Conservation (phyloP, 225 moss, liverwort and hornwort genomes). For the Physcomitrellopsis africana region DNA sequence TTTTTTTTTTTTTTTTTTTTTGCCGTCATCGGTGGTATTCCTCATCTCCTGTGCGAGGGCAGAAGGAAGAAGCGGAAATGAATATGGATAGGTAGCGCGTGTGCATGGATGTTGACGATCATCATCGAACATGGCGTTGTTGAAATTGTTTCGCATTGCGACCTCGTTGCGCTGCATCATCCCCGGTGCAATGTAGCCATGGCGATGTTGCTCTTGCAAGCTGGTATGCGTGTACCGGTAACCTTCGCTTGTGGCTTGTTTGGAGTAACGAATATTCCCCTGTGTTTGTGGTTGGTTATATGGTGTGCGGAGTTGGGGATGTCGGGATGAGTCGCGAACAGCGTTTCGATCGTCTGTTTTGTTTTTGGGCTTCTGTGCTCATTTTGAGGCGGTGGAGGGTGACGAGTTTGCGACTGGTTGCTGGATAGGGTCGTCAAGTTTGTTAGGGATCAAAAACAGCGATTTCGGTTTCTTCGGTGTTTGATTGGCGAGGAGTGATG, state of each 20-base stretch:
- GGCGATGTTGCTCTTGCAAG: slow-evolving; percentile 9
- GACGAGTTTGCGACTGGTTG: not conserved
- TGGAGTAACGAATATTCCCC: not conserved
- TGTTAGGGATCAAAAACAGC: not conserved
- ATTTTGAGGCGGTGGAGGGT: not conserved
- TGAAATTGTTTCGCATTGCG: not conserved
- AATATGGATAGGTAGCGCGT: not conserved
- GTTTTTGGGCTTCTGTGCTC: no score
- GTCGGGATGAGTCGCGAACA: no score
- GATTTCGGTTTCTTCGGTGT: not conserved
- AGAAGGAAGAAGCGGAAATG: no score
- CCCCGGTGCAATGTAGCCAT: not conserved
- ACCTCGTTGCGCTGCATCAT: not conserved
- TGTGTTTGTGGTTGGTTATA: not conserved
- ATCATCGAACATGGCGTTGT: not conserved
- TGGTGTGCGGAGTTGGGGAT: not conserved
- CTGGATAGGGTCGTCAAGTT: not conserved
- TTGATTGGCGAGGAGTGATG: not conserved
- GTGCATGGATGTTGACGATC: slow-evolving; percentile 1
- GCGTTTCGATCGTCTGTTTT: no score
- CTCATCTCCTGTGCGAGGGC: not conserved
- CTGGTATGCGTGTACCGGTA: not conserved
- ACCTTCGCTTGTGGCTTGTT: not conserved
- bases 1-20: no score
- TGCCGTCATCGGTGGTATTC: no score